phyloP scores from a whole-genome alignment of 2,329 filamentous ascomycete species.

The Cytospora schulzeri region DNA sequence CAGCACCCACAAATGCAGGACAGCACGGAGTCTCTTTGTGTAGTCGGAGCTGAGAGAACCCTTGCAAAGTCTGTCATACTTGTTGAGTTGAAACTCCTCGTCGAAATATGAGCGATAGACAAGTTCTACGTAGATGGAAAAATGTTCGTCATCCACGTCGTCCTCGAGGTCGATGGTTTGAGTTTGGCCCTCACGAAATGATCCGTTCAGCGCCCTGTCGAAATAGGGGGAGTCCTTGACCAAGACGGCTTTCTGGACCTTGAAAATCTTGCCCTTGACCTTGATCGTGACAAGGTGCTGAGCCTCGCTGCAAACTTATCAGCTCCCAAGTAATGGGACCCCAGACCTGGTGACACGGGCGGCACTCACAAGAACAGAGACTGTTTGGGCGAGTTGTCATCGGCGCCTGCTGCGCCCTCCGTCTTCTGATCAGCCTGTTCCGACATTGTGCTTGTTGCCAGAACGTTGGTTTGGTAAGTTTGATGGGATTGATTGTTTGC shows the following conservation, averaged over 20 bases:
- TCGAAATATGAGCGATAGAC: conserved; percentile 22
- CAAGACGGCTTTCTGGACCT: background rate
- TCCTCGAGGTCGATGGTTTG: conserved; percentile 29
- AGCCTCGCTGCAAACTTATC: background rate
- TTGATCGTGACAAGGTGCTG: background rate
- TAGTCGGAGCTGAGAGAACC: background rate
- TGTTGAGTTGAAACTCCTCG: too few relatives aligned
- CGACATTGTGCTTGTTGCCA: background rate
- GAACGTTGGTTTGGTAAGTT: background rate
- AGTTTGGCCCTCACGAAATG: conserved; percentile 29
- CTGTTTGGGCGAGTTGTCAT: background rate
- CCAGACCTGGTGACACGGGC: background rate
- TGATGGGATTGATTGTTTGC: background rate
- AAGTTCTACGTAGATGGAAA: conserved; percentile 31
- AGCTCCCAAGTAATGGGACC: background rate
- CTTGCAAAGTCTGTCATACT: conserved; percentile 28
- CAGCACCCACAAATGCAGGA: conserved; percentile 30
- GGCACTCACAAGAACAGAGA: background rate
- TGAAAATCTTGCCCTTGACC: background rate
- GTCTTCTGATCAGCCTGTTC: background rate
- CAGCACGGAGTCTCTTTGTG: conserved; percentile 3
- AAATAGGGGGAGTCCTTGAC: conserved; percentile 13
- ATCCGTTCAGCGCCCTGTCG: conserved; percentile 28
- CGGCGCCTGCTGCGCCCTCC: background rate
- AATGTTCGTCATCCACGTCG: conserved; percentile 27